Evolutionary conservation across 768 basidiomycete species (phyloP).

Genomic region (Pleurotus tuber-regium): DNA sequence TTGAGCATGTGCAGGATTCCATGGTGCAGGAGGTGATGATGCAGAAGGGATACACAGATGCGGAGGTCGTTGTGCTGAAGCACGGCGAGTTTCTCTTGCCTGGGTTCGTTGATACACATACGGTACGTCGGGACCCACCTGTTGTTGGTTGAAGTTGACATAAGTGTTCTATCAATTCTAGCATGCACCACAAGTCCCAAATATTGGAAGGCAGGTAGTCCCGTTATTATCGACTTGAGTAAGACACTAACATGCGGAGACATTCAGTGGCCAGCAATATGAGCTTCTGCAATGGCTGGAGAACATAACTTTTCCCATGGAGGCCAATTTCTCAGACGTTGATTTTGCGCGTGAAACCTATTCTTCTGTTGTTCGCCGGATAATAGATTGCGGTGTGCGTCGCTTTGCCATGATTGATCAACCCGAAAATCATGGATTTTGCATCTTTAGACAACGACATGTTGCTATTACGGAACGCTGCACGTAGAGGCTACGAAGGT

Average conservation of each 20-base stretch:
- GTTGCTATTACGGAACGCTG: slow-evolving; percentile 85
- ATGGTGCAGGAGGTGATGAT: slow-evolving; percentile 49
- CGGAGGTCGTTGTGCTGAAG: slow-evolving; percentile 40
- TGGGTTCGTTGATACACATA: slow-evolving; percentile 91
- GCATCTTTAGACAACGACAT: slow-evolving; percentile 77
- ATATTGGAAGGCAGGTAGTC: slow-evolving; percentile 56
- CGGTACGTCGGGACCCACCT: slow-evolving; percentile 44
- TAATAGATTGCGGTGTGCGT: slow-evolving; percentile 75
- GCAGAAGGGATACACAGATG: slow-evolving; percentile 45
- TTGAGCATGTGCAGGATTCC: slow-evolving; percentile 49
- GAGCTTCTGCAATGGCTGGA: slow-evolving; percentile 89
- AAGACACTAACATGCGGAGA: slow-evolving; percentile 1
- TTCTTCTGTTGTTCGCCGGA: slow-evolving; percentile 63
- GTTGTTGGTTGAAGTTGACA: not conserved
- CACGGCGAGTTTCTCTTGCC: slow-evolving; percentile 76
- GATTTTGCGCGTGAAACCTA: slow-evolving; percentile 73
- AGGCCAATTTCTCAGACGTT: slow-evolving; percentile 68
- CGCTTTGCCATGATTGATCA: no score
- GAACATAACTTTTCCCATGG: slow-evolving; percentile 84
- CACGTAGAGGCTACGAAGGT: slow-evolving; percentile 80
- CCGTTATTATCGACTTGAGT: not conserved
- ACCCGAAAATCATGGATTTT: no score
- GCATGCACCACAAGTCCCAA: slow-evolving; percentile 83
- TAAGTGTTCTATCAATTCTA: slow-evolving; percentile 21
- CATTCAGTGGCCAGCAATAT: slow-evolving; percentile 71